Evolutionary conservation across 768 basidiomycete species (phyloP), one percentile per base, ranked within the genome.

Genomic region (Leccinum longicurvipes): DNA sequence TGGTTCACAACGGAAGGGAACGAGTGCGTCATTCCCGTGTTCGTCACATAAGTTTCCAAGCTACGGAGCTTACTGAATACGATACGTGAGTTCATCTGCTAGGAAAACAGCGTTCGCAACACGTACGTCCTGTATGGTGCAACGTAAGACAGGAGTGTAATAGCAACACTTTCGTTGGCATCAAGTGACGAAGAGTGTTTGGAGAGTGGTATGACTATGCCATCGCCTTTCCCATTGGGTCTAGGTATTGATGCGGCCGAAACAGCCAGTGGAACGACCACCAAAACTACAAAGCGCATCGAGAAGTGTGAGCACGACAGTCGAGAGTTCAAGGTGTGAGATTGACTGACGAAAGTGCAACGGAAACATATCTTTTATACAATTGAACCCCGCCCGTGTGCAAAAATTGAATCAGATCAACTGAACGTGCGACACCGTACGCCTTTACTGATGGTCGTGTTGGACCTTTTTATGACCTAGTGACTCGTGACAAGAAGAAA

Each of bases 161-260:
- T 17, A 21, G 53, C 21, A 1, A 58, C 51, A 17, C 21, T 53
- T 6, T 41, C 51, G 56, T 55, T 50, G n/a, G 24, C 28, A n/a
- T 64, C 55, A 4, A 47, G 6, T 3, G 52, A n/a, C 4, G 7
- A 12, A 3, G 56, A 31, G 4, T 34, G 58, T 47, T 57, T 60
- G 5, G 19, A 28, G 47, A 62, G 47, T 12, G 61, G 54, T 23
- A 64, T 55, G 11, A 53, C 44, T 0, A 12, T 47, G 17, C 60
- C 55, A 19, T 24, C 17, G 3, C 54, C 23, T 14, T 21, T 12
- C 7, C n/a, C 5, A 5, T 24, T 3, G 54, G 51, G 6, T 47
- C n/a, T 53, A 15, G 60, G 60, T 28, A 19, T 45, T 1, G 60
- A 55, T 15, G 56, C 39, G 15, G 45, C 41, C 19, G 52, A 56